A percentile compares a stretch with the other conserved stretches of the same genome.
These are phyloP conservation scores for Aspergillus sparsus DNA, from an alignment of 495 filamentous ascomycete species.

Conservation along the genomic window DNA sequence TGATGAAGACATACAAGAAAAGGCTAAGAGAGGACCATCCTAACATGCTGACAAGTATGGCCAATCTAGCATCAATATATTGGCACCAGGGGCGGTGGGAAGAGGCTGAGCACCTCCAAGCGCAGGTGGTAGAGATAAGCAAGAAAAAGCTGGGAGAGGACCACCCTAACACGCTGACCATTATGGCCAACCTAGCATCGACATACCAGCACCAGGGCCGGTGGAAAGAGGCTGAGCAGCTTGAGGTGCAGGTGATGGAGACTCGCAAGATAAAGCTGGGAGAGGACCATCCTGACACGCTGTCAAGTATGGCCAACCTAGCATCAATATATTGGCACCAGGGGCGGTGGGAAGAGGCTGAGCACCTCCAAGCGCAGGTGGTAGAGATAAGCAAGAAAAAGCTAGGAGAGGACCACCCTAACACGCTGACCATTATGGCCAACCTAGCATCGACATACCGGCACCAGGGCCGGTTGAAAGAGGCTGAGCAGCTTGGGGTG, in stretches of 20 bases:
- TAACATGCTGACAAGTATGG: conserved; percentile 30
- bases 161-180: conserved; percentile 27
- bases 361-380: too few species aligned
- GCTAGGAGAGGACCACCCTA: conserved; percentile 23
- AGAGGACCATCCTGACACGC: conserved; percentile 36
- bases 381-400: conserved; percentile 6
- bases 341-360: too few species aligned
- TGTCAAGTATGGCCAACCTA: conserved; percentile 43
- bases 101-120: conserved; percentile 37
- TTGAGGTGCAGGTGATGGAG: conserved; percentile 33
- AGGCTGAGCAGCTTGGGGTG: conserved; percentile 38
- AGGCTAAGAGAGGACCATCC: conserved; percentile 24
- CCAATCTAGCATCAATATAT: conserved; percentile 32
- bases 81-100: conserved; percentile 34
- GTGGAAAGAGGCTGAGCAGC: conserved; percentile 38
- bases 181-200: conserved; percentile 32
- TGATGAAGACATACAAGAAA: conserved; percentile 1
- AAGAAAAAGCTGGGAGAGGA: conserved; percentile 18
- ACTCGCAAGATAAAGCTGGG: conserved; percentile 32
- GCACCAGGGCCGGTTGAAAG: conserved; percentile 36
- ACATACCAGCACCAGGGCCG: conserved; percentile 35
- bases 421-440: conserved; percentile 29
- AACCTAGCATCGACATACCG: conserved; percentile 33
- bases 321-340: too few species aligned
- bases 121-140: too few species aligned